phyloP scores from a whole-genome alignment of 805 yeast species.

The Yarrowia sp. region DNA sequence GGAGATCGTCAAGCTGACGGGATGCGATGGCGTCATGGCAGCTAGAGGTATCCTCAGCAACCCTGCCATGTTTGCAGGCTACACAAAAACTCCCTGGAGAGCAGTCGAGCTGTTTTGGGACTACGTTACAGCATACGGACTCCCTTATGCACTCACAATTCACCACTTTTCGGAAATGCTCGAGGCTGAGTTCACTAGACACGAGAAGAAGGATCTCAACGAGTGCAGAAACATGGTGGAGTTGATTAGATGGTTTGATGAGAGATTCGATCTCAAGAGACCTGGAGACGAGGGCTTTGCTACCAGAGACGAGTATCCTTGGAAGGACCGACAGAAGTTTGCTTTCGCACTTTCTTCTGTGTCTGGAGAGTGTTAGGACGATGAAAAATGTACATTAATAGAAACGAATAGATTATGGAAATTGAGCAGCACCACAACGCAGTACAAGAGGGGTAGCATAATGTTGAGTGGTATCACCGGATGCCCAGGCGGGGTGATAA shows the following conservation, averaged over 20 bases:
- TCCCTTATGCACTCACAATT: constrained; percentile 79
- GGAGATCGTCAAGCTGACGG: constrained; percentile 60
- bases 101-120: constrained; percentile 84
- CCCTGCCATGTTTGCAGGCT: constrained; percentile 85
- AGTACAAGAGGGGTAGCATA: too few species aligned
- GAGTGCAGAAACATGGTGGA: constrained; percentile 55
- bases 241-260: constrained; percentile 80
- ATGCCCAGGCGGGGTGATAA: too few species aligned
- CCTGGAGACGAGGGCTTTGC: constrained; percentile 72
- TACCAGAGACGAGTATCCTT: constrained; percentile 47
- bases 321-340: constrained; percentile 33
- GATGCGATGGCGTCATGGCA: constrained; percentile 92
- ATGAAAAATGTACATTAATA: too few species aligned
- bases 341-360: too few species aligned
- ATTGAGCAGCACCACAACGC: too few species aligned
- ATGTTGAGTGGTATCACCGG: too few species aligned
- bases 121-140: constrained; percentile 71
- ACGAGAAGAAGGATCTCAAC: constrained; percentile 61
- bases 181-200: constrained; percentile 51
- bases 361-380: too few species aligned
- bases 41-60: constrained; percentile 83
- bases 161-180: constrained; percentile 91
- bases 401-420: too few species aligned
- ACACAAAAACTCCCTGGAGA: constrained; percentile 77
- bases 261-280: constrained; percentile 61